Evolutionary conservation across 768 basidiomycete species (phyloP).

Genomic region (Suillus variegatus): DNA sequence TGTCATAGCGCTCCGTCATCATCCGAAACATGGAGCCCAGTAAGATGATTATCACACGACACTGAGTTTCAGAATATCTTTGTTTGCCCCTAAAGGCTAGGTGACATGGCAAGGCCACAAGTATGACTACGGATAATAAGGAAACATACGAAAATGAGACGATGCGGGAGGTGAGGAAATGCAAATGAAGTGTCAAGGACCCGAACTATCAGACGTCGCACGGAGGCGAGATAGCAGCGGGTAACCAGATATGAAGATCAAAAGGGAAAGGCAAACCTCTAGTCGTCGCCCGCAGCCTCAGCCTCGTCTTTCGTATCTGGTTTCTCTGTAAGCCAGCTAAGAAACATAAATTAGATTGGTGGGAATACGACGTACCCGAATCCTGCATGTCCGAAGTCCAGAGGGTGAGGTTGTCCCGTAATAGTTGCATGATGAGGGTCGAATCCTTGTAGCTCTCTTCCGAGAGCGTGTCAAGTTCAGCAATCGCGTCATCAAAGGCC

Average conservation of each 20-base stretch:
- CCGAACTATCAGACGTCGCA: slow-evolving; percentile 18
- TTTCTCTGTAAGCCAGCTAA: slow-evolving; percentile 54
- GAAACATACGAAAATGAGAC: slow-evolving; percentile 27
- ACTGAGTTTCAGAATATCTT: slow-evolving; percentile 30
- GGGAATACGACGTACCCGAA: slow-evolving; percentile 53
- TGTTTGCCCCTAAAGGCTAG: slow-evolving; percentile 33
- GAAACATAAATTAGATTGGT: slow-evolving; percentile 3
- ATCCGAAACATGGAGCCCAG: not conserved
- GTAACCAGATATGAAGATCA: slow-evolving; percentile 18
- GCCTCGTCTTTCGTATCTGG: slow-evolving; percentile 70
- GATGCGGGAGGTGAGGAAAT: slow-evolving; percentile 35
- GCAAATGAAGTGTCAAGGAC: slow-evolving; percentile 32
- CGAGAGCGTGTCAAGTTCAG: slow-evolving; percentile 97
- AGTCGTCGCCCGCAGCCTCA: slow-evolving; percentile 69
- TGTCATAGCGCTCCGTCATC: not conserved
- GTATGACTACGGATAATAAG: slow-evolving; percentile 38
- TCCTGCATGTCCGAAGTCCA: slow-evolving; percentile 99
- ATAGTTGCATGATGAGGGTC: slow-evolving; percentile 94
- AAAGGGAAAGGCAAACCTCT: slow-evolving; percentile 32
- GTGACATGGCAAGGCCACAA: slow-evolving; percentile 27
- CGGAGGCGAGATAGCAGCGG: slow-evolving; percentile 13
- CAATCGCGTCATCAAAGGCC: slow-evolving; percentile 98
- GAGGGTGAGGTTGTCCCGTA: slow-evolving; percentile 95
- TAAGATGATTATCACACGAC: not conserved
- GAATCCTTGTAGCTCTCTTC: slow-evolving; percentile 99